Conservation (phyloP, 345 rosid species). For the Eucalyptus dawsonii region DNA sequence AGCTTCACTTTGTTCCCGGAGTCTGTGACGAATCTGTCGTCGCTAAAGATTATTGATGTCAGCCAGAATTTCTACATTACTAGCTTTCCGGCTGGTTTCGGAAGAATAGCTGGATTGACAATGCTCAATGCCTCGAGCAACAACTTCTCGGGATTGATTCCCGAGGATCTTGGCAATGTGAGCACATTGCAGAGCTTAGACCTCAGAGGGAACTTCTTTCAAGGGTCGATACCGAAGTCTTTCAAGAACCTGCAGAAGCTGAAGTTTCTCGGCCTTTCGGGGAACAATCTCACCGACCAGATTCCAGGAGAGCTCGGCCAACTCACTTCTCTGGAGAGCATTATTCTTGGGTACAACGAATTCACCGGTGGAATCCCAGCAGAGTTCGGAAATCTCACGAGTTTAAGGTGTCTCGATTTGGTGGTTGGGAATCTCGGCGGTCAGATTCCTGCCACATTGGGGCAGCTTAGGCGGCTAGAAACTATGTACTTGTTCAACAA, state of each 20-base stretch:
- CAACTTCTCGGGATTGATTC: constrained; percentile 55
- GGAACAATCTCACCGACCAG: constrained; percentile 76
- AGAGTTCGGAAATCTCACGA: constrained; percentile 60
- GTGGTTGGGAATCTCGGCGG: constrained; percentile 65
- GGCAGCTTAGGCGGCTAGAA: constrained; percentile 45
- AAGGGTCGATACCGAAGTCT: constrained; percentile 60
- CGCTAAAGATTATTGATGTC: constrained; percentile 42
- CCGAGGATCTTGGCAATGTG: constrained; percentile 65
- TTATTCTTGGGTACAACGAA: constrained; percentile 81
- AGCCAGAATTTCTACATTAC: constrained; percentile 66
- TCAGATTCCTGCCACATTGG: constrained; percentile 61
- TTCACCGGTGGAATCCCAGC: constrained; percentile 64
- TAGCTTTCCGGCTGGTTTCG: constrained; percentile 39
- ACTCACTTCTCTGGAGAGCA: constrained; percentile 62
- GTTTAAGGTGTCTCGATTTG: constrained; percentile 71
- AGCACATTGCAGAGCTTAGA: constrained; percentile 56
- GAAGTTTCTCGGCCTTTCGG: constrained; percentile 78
- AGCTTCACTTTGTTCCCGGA: constrained; percentile 38
- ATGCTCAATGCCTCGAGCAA: constrained; percentile 82
- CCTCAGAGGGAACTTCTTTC: constrained; percentile 80
- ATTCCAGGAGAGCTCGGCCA: constrained; percentile 67
- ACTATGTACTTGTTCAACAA: constrained; percentile 60
- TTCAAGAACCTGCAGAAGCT: constrained; percentile 58
- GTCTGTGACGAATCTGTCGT: constrained; percentile 31
- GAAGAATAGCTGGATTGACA: constrained; percentile 34